Evolutionary conservation across 345 rosid genomes (phyloP).

Genomic region (Kandelia obovata): DNA sequence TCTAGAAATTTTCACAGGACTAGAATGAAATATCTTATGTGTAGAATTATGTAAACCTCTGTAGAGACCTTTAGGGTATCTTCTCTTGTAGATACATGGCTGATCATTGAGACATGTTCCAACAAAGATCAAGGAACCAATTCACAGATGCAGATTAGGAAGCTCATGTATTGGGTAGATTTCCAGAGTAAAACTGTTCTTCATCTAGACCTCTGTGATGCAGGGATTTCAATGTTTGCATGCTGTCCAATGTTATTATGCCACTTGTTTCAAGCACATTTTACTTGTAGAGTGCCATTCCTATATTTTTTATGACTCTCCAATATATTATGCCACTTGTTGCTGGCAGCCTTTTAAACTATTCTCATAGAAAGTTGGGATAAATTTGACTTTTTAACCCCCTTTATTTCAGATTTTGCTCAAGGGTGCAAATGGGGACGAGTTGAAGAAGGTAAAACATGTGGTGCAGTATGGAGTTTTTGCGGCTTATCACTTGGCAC

Average conservation of each 20-base stretch:
- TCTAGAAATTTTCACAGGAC: too few relatives aligned
- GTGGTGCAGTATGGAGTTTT: constrained; percentile 94
- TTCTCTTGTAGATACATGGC: constrained; percentile 4
- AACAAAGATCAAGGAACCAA: not conserved
- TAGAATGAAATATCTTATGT: too few relatives aligned
- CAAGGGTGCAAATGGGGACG: constrained; percentile 78
- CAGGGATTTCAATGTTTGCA: constrained; percentile 1
- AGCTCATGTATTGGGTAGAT: not conserved
- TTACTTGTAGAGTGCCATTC: too few relatives aligned
- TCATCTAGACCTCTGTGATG: not conserved
- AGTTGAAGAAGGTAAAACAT: constrained; percentile 87
- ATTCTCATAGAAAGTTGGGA: constrained; percentile 1
- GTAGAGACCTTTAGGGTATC: not conserved
- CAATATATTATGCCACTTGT: too few relatives aligned
- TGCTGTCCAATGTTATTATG: not conserved
- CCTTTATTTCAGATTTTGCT: constrained; percentile 67
- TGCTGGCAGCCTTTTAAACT: too few relatives aligned
- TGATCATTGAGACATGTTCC: constrained; percentile 8
- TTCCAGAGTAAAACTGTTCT: not conserved
- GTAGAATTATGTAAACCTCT: too few relatives aligned
- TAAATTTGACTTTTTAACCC: constrained; percentile 2
- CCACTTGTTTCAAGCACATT: not conserved
- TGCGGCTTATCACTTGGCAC: constrained; percentile 93
- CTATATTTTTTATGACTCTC: too few relatives aligned
- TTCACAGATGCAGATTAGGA: constrained; percentile 5